phyloP scores from a whole-genome alignment of 257 asterid species.

The Solanum chiquidenum region DNA sequence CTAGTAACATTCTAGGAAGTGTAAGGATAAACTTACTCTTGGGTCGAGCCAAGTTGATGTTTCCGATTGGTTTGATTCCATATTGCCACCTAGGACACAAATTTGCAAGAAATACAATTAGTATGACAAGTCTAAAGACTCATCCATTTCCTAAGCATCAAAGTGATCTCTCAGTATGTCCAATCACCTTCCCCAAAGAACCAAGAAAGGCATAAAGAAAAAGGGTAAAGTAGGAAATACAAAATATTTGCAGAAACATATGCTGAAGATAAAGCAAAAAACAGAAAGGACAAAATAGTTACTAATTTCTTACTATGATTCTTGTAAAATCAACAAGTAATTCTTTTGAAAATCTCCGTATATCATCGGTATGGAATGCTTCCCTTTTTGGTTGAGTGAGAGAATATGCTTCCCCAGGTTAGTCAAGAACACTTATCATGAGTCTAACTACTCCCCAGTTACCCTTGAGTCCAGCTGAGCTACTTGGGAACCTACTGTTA shows the following conservation, averaged over 20 bases:
- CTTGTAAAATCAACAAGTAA: not conserved
- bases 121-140: not conserved
- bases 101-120: not conserved
- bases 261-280: not conserved
- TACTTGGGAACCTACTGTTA: not conserved
- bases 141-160: not conserved
- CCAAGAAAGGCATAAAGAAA: not conserved
- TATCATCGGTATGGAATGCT: not conserved
- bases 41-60: slow-evolving; percentile 65
- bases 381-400: not conserved
- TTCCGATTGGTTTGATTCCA: slow-evolving; percentile 48
- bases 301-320: not conserved
- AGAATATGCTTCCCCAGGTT: not conserved
- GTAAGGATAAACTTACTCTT: slow-evolving; percentile 34
- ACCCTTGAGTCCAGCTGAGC: not conserved
- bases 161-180: not conserved
- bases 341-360: not conserved
- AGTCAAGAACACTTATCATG: not conserved
- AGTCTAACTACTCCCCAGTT: not conserved
- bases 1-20: not conserved
- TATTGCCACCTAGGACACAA: slow-evolving; percentile 46
- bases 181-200: not conserved
- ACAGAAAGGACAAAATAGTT: not conserved
- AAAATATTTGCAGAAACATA: not conserved
- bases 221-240: not conserved